A percentile compares a stretch with the other conserved stretches of the same genome.
phyloP scores from a whole-genome alignment of 23 red algal species.

The Gracilaria gracilis region DNA sequence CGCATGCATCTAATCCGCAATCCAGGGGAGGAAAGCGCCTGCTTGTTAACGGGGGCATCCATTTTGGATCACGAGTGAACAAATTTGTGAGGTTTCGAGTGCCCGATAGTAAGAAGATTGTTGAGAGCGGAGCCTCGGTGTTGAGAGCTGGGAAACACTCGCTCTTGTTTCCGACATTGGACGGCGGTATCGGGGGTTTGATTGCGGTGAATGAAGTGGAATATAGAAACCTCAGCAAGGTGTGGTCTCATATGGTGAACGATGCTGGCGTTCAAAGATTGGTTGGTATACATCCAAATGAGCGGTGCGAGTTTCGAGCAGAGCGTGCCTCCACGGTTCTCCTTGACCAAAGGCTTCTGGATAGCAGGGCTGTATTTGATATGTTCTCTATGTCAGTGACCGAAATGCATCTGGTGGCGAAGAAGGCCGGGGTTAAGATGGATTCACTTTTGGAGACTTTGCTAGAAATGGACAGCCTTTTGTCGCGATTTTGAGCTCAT shows the following conservation, averaged over 20 bases:
- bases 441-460: conserved; percentile 24
- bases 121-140: conserved; percentile 11
- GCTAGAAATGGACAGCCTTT: conserved; percentile 48
- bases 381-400: conserved; percentile 12
- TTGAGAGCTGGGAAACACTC: conserved; percentile 53
- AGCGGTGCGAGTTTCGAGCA: conserved; percentile 45
- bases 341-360: conserved; percentile 58
- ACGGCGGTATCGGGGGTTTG: conserved; percentile 73
- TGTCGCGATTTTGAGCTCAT: conserved; percentile 49
- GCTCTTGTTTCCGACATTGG: conserved; percentile 61
- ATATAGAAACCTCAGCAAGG: conserved; percentile 27
- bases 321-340: conserved; percentile 41
- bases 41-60: conserved; percentile 77
- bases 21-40: conserved; percentile 89
- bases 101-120: conserved; percentile 29
- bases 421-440: conserved; percentile 12
- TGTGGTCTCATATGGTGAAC: conserved; percentile 19
- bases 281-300: conserved; percentile 38
- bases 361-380: conserved; percentile 61
- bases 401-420: conserved; percentile 25
- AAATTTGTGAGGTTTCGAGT: conserved; percentile 72
- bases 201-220: conserved; percentile 47
- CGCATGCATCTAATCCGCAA: conserved; percentile 83
- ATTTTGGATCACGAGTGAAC: conserved; percentile 87
- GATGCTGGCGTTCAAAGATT: conserved; percentile 18